Conservation (phyloP, 2,329 filamentous ascomycete genomes). For the Aspergillus bombycis region DNA sequence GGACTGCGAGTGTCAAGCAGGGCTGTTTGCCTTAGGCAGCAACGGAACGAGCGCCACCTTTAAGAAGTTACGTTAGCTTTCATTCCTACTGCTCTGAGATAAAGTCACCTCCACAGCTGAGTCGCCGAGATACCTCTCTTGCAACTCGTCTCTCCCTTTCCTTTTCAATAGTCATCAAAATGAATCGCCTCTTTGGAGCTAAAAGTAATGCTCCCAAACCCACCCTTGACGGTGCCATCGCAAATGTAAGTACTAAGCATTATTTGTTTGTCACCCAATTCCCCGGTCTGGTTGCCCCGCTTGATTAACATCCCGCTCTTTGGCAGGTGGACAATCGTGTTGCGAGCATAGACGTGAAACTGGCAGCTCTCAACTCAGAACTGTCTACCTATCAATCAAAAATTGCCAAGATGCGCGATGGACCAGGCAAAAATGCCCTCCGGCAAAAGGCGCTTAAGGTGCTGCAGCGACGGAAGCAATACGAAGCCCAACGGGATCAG, state of each 20-base stretch:
- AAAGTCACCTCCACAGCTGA: not conserved
- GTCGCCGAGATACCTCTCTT: not conserved
- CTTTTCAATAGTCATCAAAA: slow-evolving; percentile 47
- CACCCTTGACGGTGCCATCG: slow-evolving; percentile 79
- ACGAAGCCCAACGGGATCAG: slow-evolving; percentile 92
- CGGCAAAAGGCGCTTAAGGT: slow-evolving; percentile 95
- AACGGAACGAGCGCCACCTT: not conserved
- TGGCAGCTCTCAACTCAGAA: slow-evolving; percentile 88
- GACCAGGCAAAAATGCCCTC: slow-evolving; percentile 87
- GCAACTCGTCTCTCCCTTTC: not conserved
- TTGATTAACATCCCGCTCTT: slow-evolving; percentile 6
- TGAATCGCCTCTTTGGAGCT: slow-evolving; percentile 95
- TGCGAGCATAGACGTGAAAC: slow-evolving; percentile 88
- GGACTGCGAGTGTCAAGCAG: not conserved
- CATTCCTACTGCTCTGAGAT: not conserved
- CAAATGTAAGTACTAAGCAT: slow-evolving; percentile 62
- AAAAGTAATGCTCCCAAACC: slow-evolving; percentile 88
- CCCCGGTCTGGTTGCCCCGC: slow-evolving; percentile 8
- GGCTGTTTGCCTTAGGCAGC: not conserved
- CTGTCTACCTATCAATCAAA: slow-evolving; percentile 85
- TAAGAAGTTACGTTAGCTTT: not conserved
- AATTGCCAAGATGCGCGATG: slow-evolving; percentile 90
- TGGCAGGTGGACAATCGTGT: slow-evolving; percentile 75
- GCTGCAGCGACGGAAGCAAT: slow-evolving; percentile 88
- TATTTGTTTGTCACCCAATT: slow-evolving; percentile 17